Base-by-base conservation (phyloP, 2,329 filamentous ascomycete genomes). In the Fusarium sp. region DNA sequence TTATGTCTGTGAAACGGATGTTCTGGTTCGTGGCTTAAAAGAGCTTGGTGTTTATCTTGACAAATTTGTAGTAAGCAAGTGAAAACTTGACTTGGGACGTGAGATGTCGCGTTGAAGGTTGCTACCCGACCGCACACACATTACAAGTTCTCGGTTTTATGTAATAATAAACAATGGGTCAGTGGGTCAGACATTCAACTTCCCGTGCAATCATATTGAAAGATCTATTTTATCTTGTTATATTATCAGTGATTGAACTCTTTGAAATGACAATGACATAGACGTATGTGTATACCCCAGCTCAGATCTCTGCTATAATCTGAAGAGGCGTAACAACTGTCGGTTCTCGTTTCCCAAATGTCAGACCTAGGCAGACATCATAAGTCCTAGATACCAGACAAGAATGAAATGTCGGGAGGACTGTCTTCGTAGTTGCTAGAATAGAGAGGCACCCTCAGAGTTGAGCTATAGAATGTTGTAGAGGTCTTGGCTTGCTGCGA, bases 1-100 rank as follows among this genome's bases (percentile, higher is more conserved):
- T 1, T 96, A 91, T 78, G 92, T 90, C 1, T 90, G 88, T 74
- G 85, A 90, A 70, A 93, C 91, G 1, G 84, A 88, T 16, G 84
- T 92, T 13, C 74, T 97, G 45, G 82, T 87, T 73, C 85, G 89
- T 63, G 93, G 87, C 0, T 75, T 97, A 73, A 83, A 87, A 68
- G 79, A 74, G 71, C 75, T 87, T 30, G 77, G 77, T 4, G 58
- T 30, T 4, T 86, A 86, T 69, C 56, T 87, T 37, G 51, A 62
- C 4, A 43, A 19, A 6, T n/a, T n/a, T 37, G 10, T n/a, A 12
- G 18, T 37, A 37, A 16, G 14, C 14, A 31, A 31, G 3, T 31
- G 7, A 16, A 31, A 6, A 16, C 4, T 16, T 31, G 13, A 30
- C 28, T 30, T 13, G 12, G 2, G 28, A 28, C 12, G 11, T 6